Conservation (phyloP, 768 basidiomycete genomes). For the Gautieria morchelliformis region DNA sequence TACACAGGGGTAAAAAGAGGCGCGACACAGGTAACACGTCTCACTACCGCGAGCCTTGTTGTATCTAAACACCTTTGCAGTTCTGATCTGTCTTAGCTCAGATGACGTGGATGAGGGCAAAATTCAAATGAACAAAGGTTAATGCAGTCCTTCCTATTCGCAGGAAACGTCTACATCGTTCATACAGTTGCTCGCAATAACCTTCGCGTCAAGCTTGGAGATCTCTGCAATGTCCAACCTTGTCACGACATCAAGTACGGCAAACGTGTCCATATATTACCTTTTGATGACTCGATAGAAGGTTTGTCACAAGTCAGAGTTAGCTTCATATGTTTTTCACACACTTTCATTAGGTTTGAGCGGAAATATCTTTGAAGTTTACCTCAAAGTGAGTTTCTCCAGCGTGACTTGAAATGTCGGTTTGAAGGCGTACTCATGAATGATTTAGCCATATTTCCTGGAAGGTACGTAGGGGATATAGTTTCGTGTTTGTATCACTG, state of each 20-base stretch:
- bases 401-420: not conserved
- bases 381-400: constrained; percentile 44
- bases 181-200: constrained; percentile 92
- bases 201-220: constrained; percentile 92
- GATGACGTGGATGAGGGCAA: constrained; percentile 98
- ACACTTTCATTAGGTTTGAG: constrained; percentile 41
- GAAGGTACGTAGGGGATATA: constrained; percentile 47
- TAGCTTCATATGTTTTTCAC: not conserved
- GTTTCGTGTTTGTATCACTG: not conserved
- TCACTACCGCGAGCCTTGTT: not conserved
- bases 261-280: constrained; percentile 92
- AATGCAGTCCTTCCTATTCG: constrained; percentile 6
- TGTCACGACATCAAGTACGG: constrained; percentile 99
- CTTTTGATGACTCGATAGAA: constrained; percentile 97
- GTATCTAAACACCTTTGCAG: constrained; percentile 22
- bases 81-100: constrained; percentile 90
- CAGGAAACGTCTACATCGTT: not conserved
- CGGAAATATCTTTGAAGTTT: constrained; percentile 98
- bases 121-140: constrained; percentile 92
- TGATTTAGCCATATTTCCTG: constrained; percentile 81
- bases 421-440: not conserved
- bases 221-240: constrained; percentile 91
- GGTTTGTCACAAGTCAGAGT: constrained; percentile 35
- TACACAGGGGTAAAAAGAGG: constrained; percentile 84
- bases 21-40: constrained; percentile 55